A percentile compares a stretch with the other conserved stretches of the same genome.
phyloP scores from a whole-genome alignment of 2,329 filamentous ascomycete species.

The Pseudopyricularia javanii region DNA sequence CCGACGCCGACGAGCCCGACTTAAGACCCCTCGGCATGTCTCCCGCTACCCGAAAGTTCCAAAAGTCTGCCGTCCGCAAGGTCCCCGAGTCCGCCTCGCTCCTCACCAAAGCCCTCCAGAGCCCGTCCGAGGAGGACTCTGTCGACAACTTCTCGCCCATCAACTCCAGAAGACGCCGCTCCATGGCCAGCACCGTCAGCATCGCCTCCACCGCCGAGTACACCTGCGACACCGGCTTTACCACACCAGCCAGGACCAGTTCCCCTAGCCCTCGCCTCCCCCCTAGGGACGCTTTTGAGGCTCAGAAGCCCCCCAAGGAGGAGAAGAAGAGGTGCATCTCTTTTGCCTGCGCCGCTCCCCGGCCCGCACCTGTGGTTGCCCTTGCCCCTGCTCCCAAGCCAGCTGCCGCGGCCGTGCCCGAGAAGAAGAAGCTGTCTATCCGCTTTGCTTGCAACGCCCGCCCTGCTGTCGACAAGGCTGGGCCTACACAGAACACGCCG shows the following conservation, averaged over 20 bases:
- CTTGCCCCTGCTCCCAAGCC: conserved; percentile 24
- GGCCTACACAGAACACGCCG: conserved; percentile 5
- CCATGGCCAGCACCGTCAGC: conserved; percentile 70
- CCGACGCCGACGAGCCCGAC: conserved; percentile 84
- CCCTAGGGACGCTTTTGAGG: conserved; percentile 23
- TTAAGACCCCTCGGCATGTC: conserved; percentile 13
- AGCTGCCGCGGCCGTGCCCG: conserved; percentile 14
- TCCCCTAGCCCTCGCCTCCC: conserved; percentile 80
- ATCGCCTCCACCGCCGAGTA: conserved; percentile 76
- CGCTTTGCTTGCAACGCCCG: conserved; percentile 63
- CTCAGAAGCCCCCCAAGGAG: conserved; percentile 26
- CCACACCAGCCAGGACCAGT: conserved; percentile 76
- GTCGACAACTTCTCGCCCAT: conserved; percentile 23
- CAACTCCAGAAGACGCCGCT: conserved; percentile 37
- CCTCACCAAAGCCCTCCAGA: conserved; percentile 72
- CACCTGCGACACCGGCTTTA: conserved; percentile 87
- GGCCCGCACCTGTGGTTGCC: conserved; percentile 24
- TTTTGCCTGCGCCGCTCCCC: conserved; percentile 70
- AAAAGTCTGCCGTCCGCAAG: conserved; percentile 32
- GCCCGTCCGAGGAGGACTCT: conserved; percentile 45
- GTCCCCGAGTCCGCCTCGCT: conserved; percentile 58
- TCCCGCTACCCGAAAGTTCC: conserved; percentile 25
- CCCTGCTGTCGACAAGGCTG: conserved; percentile 27
- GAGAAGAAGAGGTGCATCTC: conserved; percentile 83
- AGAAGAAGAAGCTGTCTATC: conserved; percentile 49